These are phyloP conservation scores for Fusarium acutatum DNA, from an alignment of 2,329 filamentous ascomycete species.

Conservation along the genomic window DNA sequence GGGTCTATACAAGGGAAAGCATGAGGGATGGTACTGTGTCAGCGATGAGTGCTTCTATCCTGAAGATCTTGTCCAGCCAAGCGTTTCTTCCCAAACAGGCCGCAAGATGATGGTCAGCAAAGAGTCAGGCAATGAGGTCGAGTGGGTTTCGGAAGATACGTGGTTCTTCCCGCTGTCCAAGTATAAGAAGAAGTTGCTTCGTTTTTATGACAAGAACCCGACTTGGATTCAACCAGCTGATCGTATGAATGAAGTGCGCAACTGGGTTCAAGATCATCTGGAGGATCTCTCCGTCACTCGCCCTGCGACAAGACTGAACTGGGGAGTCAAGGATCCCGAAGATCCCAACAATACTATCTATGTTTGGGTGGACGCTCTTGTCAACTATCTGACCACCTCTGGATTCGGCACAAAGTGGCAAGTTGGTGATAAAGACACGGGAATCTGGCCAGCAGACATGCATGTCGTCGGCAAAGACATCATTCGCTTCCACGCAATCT, in stretches of 20 bases:
- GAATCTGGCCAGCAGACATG: conserved; percentile 88
- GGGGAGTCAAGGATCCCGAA: conserved; percentile 89
- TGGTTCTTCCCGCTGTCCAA: conserved; percentile 93
- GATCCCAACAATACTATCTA: conserved; percentile 92
- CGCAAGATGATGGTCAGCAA: conserved; percentile 82
- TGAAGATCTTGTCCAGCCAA: conserved; percentile 74
- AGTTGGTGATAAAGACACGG: conserved; percentile 67
- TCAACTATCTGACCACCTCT: conserved; percentile 91
- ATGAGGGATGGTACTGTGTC: conserved; percentile 96
- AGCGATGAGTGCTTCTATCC: conserved; percentile 98
- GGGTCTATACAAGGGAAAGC: conserved; percentile 84
- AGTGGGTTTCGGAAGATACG: conserved; percentile 92
- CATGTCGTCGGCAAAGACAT: conserved; percentile 98
- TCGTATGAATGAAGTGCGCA: conserved; percentile 80
- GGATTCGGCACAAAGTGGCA: conserved; percentile 74
- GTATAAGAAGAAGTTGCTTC: conserved; percentile 79
- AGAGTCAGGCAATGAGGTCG: conserved; percentile 91
- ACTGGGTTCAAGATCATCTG: conserved; percentile 79
- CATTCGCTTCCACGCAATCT: conserved; percentile 93
- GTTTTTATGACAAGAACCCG: conserved; percentile 82
- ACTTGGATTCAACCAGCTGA: conserved; percentile 76
- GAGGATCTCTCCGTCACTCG: conserved; percentile 91
- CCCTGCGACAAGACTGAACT: conserved; percentile 77
- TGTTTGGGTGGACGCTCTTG: conserved; percentile 95
- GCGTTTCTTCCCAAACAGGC: conserved; percentile 81